Evolutionary conservation across 2,329 filamentous ascomycete genomes (phyloP), one percentile per base, ranked within the genome.

Genomic region (Endoconidiophora polonica): DNA sequence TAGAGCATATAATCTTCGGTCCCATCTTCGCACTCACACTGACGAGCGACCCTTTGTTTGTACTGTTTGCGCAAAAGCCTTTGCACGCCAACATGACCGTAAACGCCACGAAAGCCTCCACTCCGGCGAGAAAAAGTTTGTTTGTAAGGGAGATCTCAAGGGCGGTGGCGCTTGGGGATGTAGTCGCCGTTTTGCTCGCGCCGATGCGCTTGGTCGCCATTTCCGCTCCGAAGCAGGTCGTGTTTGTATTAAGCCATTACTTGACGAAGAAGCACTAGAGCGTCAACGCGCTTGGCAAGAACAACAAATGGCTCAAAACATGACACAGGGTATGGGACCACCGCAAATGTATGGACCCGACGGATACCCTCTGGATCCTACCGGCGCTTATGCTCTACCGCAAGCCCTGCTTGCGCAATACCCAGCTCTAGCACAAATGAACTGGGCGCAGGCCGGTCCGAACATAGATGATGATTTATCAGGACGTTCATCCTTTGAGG

Each of bases 31-130:
- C 44, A 98, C 91, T 0, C 91, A 98, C 61, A 98, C 91, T 0
- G 91, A 98, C 59, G 91, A 98, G 68, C 77, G 91, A 44, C 91
- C 91, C 0, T 98, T 96, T 60, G 90, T 96, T 2, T 98, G 91
- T 61, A 95, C 86, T 0, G 86, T 96, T 6, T 98, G 91, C 58
- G 86, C 86, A 48, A 98, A 98, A 65, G 91, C 91, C 0, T 98
- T 98, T 66, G 91, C 91, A 4, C 82, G 91, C 23, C 91, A 98
- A 61, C 91, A 98, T 61, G 91, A 98, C 62, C 82, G 91, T 43
- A 98, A 98, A 66, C 82, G 91, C 38, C 91, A 98, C 64, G 91
- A 98, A 66, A 88, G 90, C 38, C 69, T 98, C 40, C 91, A 98
- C 61, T 93, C 86, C 0, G 91, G 91, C 40, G 91, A 98, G 68